These are phyloP conservation scores for Jimgerdemannia flammicorona DNA, from an alignment of 192 early-diverging fungal genomes.

Conservation along the genomic window DNA sequence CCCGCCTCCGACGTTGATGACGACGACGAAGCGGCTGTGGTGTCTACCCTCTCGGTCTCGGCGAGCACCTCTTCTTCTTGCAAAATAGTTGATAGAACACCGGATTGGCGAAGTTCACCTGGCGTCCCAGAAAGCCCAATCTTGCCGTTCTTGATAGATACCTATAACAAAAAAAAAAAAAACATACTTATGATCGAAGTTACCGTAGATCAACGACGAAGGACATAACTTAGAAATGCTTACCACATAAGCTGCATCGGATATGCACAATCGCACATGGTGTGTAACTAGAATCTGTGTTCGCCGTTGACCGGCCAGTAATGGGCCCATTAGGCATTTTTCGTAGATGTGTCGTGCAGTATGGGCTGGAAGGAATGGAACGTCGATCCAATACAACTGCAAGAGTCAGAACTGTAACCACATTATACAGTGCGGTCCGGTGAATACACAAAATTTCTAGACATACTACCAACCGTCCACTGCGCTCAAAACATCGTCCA, in stretches of 20 bases:
- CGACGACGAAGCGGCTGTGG: neutral
- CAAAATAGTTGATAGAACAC: constrained; percentile 19
- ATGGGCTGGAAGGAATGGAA: constrained; percentile 28
- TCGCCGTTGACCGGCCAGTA: constrained; percentile 57
- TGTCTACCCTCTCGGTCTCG: constrained; percentile 7
- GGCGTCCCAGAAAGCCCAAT: constrained; percentile 29
- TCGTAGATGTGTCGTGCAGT: constrained; percentile 79
- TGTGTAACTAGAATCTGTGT: constrained; percentile 91
- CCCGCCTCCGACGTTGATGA: neutral
- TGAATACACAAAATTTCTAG: too few relatives aligned
- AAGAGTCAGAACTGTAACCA: constrained; percentile 2
- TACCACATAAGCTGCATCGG: constrained; percentile 49
- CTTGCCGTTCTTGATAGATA: constrained; percentile 17
- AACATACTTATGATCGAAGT: neutral
- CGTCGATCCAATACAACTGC: neutral
- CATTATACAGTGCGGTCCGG: too few relatives aligned
- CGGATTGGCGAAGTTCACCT: constrained; percentile 17
- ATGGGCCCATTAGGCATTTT: constrained; percentile 65
- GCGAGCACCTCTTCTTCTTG: constrained; percentile 23
- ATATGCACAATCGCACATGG: constrained; percentile 59
- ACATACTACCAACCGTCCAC: constrained; percentile 67
- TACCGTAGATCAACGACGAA: neutral
- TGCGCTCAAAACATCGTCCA: constrained; percentile 88
- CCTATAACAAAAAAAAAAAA: neutral
- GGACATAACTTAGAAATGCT: constrained; percentile 20